Evolutionary conservation across 2,329 filamentous ascomycete genomes (phyloP).

Genomic region (Juglanconis sp.): DNA sequence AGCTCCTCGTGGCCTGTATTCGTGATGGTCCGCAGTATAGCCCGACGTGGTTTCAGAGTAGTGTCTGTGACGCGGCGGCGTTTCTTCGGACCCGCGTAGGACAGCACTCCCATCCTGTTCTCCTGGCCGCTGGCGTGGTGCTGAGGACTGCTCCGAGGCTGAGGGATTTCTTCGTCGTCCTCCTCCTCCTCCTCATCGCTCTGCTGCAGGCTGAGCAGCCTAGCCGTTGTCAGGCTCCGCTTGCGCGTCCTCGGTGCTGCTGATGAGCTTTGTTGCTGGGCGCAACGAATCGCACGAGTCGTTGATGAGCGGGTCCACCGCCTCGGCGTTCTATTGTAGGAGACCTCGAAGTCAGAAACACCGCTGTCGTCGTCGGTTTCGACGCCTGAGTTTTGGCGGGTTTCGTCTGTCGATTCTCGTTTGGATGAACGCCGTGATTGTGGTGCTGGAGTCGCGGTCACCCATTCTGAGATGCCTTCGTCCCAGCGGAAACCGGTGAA

Average conservation of each 20-base stretch:
- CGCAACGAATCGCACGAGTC: background rate
- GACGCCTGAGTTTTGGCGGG: too few species aligned
- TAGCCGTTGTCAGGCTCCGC: slow-evolving; percentile 1
- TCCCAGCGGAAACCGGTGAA: slow-evolving; percentile 33
- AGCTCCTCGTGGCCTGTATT: slow-evolving; percentile 4
- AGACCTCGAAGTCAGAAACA: background rate
- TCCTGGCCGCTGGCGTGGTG: background rate
- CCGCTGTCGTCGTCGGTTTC: background rate
- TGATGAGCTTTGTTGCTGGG: background rate
- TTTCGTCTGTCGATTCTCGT: too few species aligned
- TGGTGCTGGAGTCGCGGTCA: slow-evolving; percentile 21
- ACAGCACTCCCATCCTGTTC: background rate
- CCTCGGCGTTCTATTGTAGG: slow-evolving; percentile 5
- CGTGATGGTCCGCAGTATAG: slow-evolving; percentile 9
- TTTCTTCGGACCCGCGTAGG: background rate
- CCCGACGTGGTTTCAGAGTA: slow-evolving; percentile 6
- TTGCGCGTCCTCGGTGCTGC: background rate
- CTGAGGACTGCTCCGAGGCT: background rate
- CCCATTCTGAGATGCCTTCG: slow-evolving; percentile 37
- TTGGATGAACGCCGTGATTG: background rate
- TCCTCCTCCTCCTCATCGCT: background rate
- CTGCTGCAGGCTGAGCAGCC: slow-evolving; percentile 1
- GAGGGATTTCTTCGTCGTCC: background rate
- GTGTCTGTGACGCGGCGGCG: slow-evolving; percentile 11
- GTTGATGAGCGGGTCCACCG: background rate